Evolutionary conservation across 2,329 filamentous ascomycete species (phyloP).

Genomic region (Aspergillus sp.): DNA sequence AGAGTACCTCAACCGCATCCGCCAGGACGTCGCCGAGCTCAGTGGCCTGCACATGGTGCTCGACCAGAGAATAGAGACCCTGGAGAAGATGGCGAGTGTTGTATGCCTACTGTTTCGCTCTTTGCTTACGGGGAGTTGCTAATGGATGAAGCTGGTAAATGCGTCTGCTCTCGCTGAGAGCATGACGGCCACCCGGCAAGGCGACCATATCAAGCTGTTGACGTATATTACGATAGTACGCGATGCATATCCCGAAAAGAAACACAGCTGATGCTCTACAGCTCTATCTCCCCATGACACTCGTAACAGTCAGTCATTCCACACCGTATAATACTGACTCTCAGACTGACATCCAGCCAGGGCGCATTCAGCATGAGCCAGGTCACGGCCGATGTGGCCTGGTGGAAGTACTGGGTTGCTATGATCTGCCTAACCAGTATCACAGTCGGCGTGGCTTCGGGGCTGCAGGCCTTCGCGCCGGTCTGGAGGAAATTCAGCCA

Average conservation of each 20-base stretch:
- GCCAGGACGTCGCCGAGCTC: constrained; percentile 3
- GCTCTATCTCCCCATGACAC: constrained; percentile 6
- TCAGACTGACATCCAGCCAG: constrained; percentile 1
- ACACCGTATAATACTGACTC: background rate
- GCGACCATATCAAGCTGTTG: constrained; percentile 8
- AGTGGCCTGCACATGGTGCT: background rate
- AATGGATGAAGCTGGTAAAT: constrained; percentile 5
- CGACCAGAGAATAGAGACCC: constrained; percentile 3
- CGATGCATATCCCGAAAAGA: background rate
- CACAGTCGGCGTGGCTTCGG: constrained; percentile 1
- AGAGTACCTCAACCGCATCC: constrained; percentile 2
- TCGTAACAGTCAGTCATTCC: constrained; percentile 3
- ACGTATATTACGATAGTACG: constrained; percentile 7
- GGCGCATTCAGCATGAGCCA: constrained; percentile 6
- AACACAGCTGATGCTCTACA: too few relatives aligned
- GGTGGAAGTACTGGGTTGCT: constrained; percentile 7
- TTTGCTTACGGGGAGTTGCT: constrained; percentile 1
- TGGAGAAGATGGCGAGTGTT: constrained; percentile 4
- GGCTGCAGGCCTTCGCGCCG: constrained; percentile 1
- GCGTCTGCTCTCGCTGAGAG: constrained; percentile 8
- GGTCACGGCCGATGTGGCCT: constrained; percentile 2
- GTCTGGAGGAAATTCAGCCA: background rate
- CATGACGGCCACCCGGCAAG: constrained; percentile 7
- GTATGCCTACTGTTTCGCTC: background rate
- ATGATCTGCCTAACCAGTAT: constrained; percentile 2